phyloP scores from a whole-genome alignment of 306 rosid species.

The Fagus crenata region DNA sequence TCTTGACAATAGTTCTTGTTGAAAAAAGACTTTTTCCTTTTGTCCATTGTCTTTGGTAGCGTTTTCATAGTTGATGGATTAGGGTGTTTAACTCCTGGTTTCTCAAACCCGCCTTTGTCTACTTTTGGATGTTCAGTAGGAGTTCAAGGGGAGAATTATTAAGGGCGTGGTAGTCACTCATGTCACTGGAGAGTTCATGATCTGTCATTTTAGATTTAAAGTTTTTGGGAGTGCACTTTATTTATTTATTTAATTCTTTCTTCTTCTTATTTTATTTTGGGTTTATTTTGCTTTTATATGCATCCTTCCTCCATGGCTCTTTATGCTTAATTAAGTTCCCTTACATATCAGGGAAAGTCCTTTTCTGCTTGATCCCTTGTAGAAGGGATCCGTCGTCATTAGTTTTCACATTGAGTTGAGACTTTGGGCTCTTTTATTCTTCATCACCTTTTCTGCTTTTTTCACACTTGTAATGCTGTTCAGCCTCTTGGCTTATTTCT shows the following conservation, averaged over 20 bases:
- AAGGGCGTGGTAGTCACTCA: not conserved
- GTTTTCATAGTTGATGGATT: not conserved
- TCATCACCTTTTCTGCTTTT: conserved; percentile 6
- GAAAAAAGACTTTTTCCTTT: no score
- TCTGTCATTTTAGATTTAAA: not conserved
- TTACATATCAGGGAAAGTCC: not conserved
- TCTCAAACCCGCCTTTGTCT: not conserved
- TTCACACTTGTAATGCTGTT: not conserved
- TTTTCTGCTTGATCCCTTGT: not conserved
- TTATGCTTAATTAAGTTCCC: not conserved
- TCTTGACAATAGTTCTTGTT: no score
- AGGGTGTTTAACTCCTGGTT: not conserved
- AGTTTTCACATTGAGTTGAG: not conserved
- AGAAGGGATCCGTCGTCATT: not conserved
- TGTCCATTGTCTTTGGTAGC: not conserved
- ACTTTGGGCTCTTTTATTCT: not conserved
- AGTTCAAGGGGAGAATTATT: not conserved
- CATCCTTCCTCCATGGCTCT: not conserved
- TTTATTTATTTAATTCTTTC: not conserved
- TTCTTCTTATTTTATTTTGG: not conserved
- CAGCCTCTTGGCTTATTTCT: not conserved
- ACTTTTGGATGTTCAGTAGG: not conserved
- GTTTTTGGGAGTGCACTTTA: not conserved
- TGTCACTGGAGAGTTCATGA: not conserved
- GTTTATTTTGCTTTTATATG: not conserved